Base-by-base conservation (phyloP, 2,329 filamentous ascomycete genomes). In the Aureobasidium musti region DNA sequence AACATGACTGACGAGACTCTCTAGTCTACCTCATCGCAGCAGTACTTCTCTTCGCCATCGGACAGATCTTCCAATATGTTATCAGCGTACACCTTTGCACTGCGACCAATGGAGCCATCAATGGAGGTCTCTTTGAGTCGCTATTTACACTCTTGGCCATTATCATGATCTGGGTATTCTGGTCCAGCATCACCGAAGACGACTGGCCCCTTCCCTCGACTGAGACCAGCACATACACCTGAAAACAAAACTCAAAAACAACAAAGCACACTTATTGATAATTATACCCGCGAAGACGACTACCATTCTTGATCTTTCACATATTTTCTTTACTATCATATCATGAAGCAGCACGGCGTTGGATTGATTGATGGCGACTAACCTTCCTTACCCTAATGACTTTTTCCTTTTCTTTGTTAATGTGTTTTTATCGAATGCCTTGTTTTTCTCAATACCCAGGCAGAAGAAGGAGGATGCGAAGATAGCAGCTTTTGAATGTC, bases 181-280 rank as follows among this genome's bases (percentile, higher is more conserved):
- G 95, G 95, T 96, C 92, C 54, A 97, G 92, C 80, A 99, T 99
- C 73, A 99, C 95, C 19, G 95, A 99, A 79, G 95, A 99, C 74
- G 94, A 97, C 81, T 99, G 95, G 95, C 92, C 93, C 2, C 82
- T 85, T 77, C 82, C 83, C 21, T 72, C 74, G 37, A 76, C 76
- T 3, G 74, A 75, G 37, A 53, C 41, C 23, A 23, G 5, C 14
- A 59, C 54, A 5, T 59, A 57, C 39, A 28, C 26, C 39, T 45
- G 21, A 59, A 6, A 37, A 37, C 10, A 5, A 35, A 35, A 8
- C 33, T 11, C 35, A 17, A 39, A 39, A 28, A 43, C 37, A 11
- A 43, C 54, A 45, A 28, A 43, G 54, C 54, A 45, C 39, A 59
- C 23, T 33, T 45, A 33, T 59, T 59, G 54, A 45, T 7, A 33